Conservation (phyloP, 192 early-diverging fungal species). For the Irineochytrium annulatum region DNA sequence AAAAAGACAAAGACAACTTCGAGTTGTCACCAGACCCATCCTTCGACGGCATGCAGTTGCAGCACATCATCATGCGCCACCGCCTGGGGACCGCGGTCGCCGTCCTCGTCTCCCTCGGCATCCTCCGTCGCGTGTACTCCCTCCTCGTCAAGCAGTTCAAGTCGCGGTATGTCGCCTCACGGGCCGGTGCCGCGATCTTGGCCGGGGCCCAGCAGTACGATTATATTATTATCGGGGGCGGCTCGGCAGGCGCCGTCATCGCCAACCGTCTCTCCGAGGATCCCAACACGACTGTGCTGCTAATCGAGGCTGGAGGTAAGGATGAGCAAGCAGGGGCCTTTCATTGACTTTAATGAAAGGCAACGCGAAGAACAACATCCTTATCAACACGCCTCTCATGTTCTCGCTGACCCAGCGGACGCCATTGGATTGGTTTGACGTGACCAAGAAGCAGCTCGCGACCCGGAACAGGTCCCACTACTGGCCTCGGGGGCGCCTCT, state of each 20-base stretch:
- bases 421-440: slow-evolving; percentile 12
- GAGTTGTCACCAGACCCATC: too few species aligned
- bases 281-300: slow-evolving; percentile 32
- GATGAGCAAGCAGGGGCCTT: slow-evolving; percentile 23
- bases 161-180: too few species aligned
- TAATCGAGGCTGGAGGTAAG: slow-evolving; percentile 42
- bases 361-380: slow-evolving; percentile 18
- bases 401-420: slow-evolving; percentile 1
- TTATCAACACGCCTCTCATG: slow-evolving; percentile 15
- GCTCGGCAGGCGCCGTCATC: slow-evolving; percentile 31
- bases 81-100: too few species aligned
- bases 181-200: too few species aligned
- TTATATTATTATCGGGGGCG: slow-evolving; percentile 38
- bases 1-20: too few species aligned
- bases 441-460: background rate
- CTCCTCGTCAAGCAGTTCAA: too few species aligned
- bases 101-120: too few species aligned
- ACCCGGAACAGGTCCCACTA: slow-evolving; percentile 6
- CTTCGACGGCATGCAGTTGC: too few species aligned
- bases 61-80: too few species aligned
- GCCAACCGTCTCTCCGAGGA: slow-evolving; percentile 37
- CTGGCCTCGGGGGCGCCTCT: slow-evolving; percentile 11
- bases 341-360: too few species aligned
- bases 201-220: too few species aligned
- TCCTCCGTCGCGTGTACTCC: too few species aligned